Base-by-base conservation (phyloP, 2,329 filamentous ascomycete species). In the Stagonosporopsis cucurbitacearum region DNA sequence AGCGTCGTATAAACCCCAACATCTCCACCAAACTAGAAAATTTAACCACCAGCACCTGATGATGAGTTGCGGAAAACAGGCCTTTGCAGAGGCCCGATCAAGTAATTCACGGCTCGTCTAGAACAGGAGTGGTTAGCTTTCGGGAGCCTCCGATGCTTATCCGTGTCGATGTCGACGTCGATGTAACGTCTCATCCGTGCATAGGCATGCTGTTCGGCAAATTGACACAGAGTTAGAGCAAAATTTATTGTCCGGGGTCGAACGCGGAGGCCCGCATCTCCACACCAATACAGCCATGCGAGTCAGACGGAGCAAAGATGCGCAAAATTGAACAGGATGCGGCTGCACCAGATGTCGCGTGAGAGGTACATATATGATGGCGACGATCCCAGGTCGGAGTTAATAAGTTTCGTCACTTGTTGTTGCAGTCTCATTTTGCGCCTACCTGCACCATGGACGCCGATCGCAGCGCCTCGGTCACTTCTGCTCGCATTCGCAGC, bases 391-490 rank as follows among this genome's bases (percentile, higher is more conserved):
- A n/a, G 22, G 12, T 41, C 36, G 41, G 8, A 19, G 17, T 32
- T 52, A 43, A 52, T 51, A 32, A 23, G 54, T 46, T 25, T 35
- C 20, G 28, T 52, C 25, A 36, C 22, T 15, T 25, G n/a, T 25
- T 28, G 28, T 39, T 45, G 37, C 13, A 44, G 19, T 39, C n/a
- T 9, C 47, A 15, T 32, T 36, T 9, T 25, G 22, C 23, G 47
- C 39, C 53, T 13, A 12, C 33, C 19, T 45, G 44, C 49, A 64
- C 33, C 43, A 69, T 69, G 67, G 65, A 66, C 37, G 40, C 63
- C 25, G 59, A 57, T 43, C 64, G 65, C 35, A 69, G 58, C 40
- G 63, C 67, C 28, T 69, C 67, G 13, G 61, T 68, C 40, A 64
- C 64, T 9, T 68, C 65, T 19, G 65, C 66, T 42, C 55, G 66